phyloP scores from a whole-genome alignment of 169 alveolate species.

The Plasmodium cynomolgi region DNA sequence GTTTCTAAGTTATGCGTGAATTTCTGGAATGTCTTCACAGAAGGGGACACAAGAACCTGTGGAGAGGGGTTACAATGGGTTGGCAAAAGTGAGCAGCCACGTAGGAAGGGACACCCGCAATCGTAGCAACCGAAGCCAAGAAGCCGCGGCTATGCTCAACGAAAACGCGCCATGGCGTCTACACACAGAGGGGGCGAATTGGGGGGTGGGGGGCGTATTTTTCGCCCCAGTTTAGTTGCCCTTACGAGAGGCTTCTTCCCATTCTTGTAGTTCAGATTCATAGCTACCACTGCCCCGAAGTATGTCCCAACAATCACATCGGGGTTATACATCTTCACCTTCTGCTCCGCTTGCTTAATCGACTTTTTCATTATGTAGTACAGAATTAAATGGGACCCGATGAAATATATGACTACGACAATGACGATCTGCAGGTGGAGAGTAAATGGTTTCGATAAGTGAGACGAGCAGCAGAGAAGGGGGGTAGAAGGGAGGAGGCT shows the following conservation, averaged over 20 bases:
- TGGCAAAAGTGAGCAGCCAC: not conserved
- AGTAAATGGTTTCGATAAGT: not conserved
- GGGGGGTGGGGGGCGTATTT: not conserved
- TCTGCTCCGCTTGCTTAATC: conserved; percentile 73
- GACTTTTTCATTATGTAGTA: conserved; percentile 71
- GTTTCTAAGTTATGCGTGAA: conserved; percentile 59
- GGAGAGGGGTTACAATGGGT: not conserved
- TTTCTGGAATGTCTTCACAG: conserved; percentile 70
- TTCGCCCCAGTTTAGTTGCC: not conserved
- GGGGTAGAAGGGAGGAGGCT: not conserved
- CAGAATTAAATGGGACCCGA: conserved; percentile 58
- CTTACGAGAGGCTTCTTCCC: conserved; percentile 67
- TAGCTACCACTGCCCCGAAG: conserved; percentile 75
- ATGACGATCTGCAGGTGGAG: conserved; percentile 17
- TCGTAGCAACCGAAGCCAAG: not conserved
- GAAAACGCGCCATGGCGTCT: not conserved
- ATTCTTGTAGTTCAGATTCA: conserved; percentile 68
- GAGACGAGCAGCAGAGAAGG: not conserved
- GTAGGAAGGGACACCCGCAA: not conserved
- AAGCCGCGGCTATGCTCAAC: not conserved
- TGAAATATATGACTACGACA: conserved; percentile 40
- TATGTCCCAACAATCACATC: conserved; percentile 70
- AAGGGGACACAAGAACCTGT: conserved; percentile 72
- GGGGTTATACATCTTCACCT: conserved; percentile 41
- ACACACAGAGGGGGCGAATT: not conserved